Conservation (phyloP, 225 moss, liverwort and hornwort genomes). For the Rhytidiadelphus loreus region DNA sequence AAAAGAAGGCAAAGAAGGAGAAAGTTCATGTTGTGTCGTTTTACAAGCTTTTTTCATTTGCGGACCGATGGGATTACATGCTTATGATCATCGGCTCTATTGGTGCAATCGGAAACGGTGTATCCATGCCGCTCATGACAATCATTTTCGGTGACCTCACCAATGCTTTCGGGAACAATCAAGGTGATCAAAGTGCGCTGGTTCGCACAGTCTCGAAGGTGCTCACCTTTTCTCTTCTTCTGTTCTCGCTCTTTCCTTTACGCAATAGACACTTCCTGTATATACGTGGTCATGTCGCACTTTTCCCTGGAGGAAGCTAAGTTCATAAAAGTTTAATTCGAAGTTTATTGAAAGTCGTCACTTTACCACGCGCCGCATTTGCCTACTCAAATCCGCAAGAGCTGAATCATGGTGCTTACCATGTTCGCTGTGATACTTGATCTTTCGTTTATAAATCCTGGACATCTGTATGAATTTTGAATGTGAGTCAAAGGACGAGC, state of each 20-base stretch:
- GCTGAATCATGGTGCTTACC: neutral
- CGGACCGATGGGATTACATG: constrained; percentile 29
- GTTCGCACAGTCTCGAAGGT: constrained; percentile 33
- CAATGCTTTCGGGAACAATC: constrained; percentile 35
- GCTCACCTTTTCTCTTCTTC: neutral
- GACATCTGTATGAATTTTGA: neutral
- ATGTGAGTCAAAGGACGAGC: neutral
- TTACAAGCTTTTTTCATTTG: constrained; percentile 29
- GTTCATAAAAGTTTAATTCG: neutral
- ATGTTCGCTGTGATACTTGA: neutral
- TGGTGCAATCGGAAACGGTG: constrained; percentile 29
- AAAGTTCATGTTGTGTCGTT: constrained; percentile 13
- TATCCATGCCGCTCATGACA: constrained; percentile 38
- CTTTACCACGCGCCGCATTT: neutral
- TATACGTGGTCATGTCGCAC: neutral
- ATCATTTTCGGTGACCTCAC: constrained; percentile 31
- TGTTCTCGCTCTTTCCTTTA: neutral
- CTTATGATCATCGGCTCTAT: constrained; percentile 33
- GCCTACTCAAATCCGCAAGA: neutral
- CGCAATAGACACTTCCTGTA: neutral
- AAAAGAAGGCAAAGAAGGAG: constrained; percentile 5
- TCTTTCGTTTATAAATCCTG: neutral
- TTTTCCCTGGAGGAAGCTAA: neutral
- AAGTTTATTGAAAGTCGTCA: neutral
- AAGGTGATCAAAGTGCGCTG: neutral